Evolutionary conservation across 2,329 filamentous ascomycete genomes (phyloP), one percentile per base, ranked within the genome.

Genomic region (Ophiostoma novo-ulmi): DNA sequence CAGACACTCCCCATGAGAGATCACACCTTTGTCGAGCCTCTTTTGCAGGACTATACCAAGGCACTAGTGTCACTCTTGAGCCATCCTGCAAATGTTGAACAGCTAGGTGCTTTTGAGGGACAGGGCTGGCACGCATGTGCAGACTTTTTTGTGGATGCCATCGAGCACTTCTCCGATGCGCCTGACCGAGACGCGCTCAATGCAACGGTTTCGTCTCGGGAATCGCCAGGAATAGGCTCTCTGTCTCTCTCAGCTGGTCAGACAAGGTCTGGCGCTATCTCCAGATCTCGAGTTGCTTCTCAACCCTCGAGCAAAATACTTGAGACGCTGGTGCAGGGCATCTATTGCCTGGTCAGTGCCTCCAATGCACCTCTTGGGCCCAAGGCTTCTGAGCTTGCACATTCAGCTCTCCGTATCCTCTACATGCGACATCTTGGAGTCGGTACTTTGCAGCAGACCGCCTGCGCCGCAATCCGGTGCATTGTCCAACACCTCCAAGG

Each of bases 11-110:
- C 88, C 1, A 85, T 82, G 20, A 79, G 84, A 0, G 85, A 88
- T 70, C 88, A 88, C 17, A 41, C 82, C 1, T 86, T 90, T 70
- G 88, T 92, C 73, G 84, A 88, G 71, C 89, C 91, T 14, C 83
- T 99, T 5, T 81, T 89, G 35, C 84, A 88, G 67, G 88, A 95
- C 76, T 97, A 97, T 77, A 85, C 92, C 74, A 97, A 92, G 80
- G 86, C 89, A 26, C 81, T 99, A 74, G 82, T 86, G 5, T 83
- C 86, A 38, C 80, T 97, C 3, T 84, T 98, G 22, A 87, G 88
- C 61, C 87, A 91, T 75, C 87, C 88, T 65, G 85, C 92, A 22
- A 93, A 96, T 78, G 88, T 91, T 38, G 96, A 98, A 79, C 89
- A 93, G 75, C 82, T 98, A 14, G 85, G 88, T 13, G 80, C 82